Base-by-base conservation (phyloP, 2,329 filamentous ascomycete genomes). In the Aspergillus versicolor region DNA sequence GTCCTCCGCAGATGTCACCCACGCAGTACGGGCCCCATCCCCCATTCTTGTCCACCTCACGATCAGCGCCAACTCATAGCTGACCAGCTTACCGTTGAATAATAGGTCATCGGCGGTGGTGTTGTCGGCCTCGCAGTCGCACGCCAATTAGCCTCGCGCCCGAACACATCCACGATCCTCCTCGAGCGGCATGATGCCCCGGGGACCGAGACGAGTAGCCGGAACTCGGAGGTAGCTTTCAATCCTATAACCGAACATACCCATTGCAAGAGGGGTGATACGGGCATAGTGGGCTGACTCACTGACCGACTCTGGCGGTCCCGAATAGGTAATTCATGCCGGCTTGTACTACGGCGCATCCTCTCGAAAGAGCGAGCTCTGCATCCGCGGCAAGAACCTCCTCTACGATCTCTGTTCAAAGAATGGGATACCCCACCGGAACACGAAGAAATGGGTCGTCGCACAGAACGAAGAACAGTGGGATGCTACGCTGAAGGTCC, bases 401-500 rank as follows among this genome's bases (percentile, higher is more conserved):
- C 80, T 97, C 58, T 99, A 99, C 75, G 81, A 80, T 4, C 84
- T 96, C 42, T 97, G 93, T 78, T 75, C 77, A 5, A 77, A 77
- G 56, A 79, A 90, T 66, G 74, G 75, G 56, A 88, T 99, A 50
- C 85, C 85, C 0, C 84, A 94, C 75, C 81, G 81, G 53, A 88
- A 88, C 70, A 89, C 86, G 22, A 92, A 92, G 58, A 97, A 97
- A 79, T 97, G 93, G 92, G 89, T 97, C 67, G 90, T 97, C 1
- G 93, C 93, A 1, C 94, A 97, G 77, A 88, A 86, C 52, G 80
- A 81, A 1, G 77, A 76, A 46, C 90, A 97, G 77, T 82, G 84
- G 70, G 81, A 78, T n/a, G 85, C 84, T 2, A 78, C 76, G 43
- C 59, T 75, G 2, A 79, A 79, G 43, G 72, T 85, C 0, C 81